Percentiles rank a stretch among this genome's conserved stretches.
phyloP scores from a whole-genome alignment of 768 basidiomycete species.

The Rossbeevera mucosa region DNA sequence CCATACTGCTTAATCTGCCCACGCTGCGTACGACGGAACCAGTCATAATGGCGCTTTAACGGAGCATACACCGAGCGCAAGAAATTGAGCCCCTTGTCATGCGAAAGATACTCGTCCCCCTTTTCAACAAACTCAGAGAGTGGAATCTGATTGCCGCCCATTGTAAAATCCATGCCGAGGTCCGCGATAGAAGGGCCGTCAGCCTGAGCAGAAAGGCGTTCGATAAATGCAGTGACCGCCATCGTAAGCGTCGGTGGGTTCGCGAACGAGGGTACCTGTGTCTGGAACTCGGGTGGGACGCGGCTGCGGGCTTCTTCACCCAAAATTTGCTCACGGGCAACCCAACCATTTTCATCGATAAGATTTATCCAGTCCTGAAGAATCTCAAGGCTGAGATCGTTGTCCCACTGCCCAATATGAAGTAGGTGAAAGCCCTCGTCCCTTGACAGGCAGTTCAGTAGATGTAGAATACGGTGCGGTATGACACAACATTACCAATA shows the following conservation, averaged over 20 bases:
- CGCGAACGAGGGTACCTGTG: slow-evolving; percentile 89
- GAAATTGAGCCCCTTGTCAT: slow-evolving; percentile 58
- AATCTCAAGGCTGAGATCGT: slow-evolving; percentile 86
- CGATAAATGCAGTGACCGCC: slow-evolving; percentile 88
- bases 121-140: slow-evolving; percentile 33
- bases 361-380: slow-evolving; percentile 85
- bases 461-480: background rate
- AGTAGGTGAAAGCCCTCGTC: slow-evolving; percentile 96
- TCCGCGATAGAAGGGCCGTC: slow-evolving; percentile 52
- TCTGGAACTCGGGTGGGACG: slow-evolving; percentile 86
- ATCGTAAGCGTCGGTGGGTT: slow-evolving; percentile 94
- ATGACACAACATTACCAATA: slow-evolving; percentile 66
- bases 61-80: slow-evolving; percentile 78
- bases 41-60: slow-evolving; percentile 88
- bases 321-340: slow-evolving; percentile 92
- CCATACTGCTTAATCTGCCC: slow-evolving; percentile 92
- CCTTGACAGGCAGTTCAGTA: slow-evolving; percentile 40
- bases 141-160: slow-evolving; percentile 50
- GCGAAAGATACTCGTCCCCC: slow-evolving; percentile 51
- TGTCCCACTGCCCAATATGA: slow-evolving; percentile 91
- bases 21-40: slow-evolving; percentile 92
- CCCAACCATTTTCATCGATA: slow-evolving; percentile 94
- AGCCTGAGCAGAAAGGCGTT: slow-evolving; percentile 51
- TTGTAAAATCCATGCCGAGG: slow-evolving; percentile 60
- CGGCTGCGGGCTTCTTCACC: slow-evolving; percentile 96